Base-by-base conservation (phyloP, 2,329 filamentous ascomycete species). In the Trichoderma sp. region DNA sequence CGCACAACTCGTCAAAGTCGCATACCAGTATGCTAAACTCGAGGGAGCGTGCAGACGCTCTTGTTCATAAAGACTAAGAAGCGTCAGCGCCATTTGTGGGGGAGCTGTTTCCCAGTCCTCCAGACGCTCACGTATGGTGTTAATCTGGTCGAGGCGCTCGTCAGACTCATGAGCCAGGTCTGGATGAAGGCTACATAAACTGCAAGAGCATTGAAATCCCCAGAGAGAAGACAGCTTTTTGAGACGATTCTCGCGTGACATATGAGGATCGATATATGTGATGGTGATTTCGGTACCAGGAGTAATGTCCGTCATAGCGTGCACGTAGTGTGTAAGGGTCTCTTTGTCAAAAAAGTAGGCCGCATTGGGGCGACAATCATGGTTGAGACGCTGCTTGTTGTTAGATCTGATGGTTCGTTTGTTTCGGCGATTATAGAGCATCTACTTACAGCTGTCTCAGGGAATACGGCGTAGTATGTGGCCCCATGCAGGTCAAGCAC, bases 351-450 rank as follows among this genome's bases (percentile, higher is more conserved):
- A 83, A 73, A 79, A 80, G 77, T 84, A 84, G 74, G 82, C 83
- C 34, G 82, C 80, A 72, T 84, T 84, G 34, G 83, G 81, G 1
- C 83, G 80, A 74, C 83, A 85, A 76, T 84, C 82, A 75, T 85
- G 83, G 76, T 85, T 85, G 74, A 84, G 76, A 78, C 26, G 83
- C 82, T 72, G 83, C n/a, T 79, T 36, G 2, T 26, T 24, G 39
- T 26, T 4, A 61, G 56, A 1, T 11, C 26, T 4, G 3, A n/a
- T n/a, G 39, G 15, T 28, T 34, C 26, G 12, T 11, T 15, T 61
- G 21, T 1, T 18, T 39, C 11, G 15, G 9, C 2, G 7, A 53
- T 14, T 12, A 24, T 53, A 6, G 11, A 51, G 30, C 5, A 3
- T n/a, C 4, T 3, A 73, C 74, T 69, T 36, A 75, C 74, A 32